Evolutionary conservation across 208 protist species (phyloP).

Genomic region (Trypanosoma melophagium): DNA sequence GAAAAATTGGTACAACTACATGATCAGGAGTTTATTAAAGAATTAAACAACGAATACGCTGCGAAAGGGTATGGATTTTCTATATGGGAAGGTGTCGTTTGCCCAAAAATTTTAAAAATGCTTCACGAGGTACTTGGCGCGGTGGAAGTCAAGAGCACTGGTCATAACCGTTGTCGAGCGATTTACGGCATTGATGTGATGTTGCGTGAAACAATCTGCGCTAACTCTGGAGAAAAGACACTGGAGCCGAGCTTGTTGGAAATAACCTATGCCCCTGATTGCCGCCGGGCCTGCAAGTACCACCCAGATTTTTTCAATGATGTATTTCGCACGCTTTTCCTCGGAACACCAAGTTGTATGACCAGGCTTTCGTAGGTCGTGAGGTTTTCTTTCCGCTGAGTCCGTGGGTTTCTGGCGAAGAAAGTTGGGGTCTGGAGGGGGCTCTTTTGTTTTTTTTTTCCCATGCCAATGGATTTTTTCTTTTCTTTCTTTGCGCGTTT

Average conservation of each 20-base stretch:
- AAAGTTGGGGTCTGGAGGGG: too few relatives aligned
- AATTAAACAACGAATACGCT: constrained; percentile 36
- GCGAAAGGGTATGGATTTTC: constrained; percentile 18
- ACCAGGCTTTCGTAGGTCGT: constrained; percentile 21
- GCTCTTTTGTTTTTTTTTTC: too few relatives aligned
- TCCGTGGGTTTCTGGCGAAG: too few relatives aligned
- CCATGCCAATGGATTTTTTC: too few relatives aligned
- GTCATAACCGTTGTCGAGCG: constrained; percentile 27
- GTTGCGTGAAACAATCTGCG: constrained; percentile 14
- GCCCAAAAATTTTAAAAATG: constrained; percentile 34
- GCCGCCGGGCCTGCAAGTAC: constrained; percentile 32
- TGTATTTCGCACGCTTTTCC: constrained; percentile 39
- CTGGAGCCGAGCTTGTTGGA: constrained; percentile 36
- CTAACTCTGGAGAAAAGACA: neutral
- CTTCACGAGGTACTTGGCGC: constrained; percentile 22
- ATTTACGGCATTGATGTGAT: constrained; percentile 40
- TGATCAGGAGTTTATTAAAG: constrained; percentile 29
- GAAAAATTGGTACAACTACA: constrained; percentile 32
- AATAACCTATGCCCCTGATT: constrained; percentile 41
- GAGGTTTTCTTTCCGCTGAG: too few relatives aligned
- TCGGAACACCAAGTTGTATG: constrained; percentile 27
- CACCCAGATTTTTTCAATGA: constrained; percentile 32
- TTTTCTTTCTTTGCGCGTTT: too few relatives aligned
- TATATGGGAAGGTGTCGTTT: constrained; percentile 24
- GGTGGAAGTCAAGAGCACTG: neutral